Evolutionary conservation across 2,329 filamentous ascomycete species (phyloP), one percentile per base, ranked within the genome.

Genomic region (Zymoseptoria crescenta): DNA sequence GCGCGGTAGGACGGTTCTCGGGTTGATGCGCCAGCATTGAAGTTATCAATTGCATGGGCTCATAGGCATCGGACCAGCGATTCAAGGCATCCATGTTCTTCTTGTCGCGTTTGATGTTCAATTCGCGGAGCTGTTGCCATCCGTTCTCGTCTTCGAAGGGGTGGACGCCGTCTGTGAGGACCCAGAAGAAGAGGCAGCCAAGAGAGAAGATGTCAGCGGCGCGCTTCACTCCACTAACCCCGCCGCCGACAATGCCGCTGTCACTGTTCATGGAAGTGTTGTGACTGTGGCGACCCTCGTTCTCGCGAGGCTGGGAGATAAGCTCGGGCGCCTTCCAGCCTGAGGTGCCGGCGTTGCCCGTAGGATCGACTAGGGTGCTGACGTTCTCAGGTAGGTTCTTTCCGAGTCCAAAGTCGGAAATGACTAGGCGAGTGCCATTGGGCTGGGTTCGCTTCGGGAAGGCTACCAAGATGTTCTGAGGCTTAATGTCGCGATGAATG

Each of bases 131-230:
- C 57, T 77, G 86, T 84, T 96, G 95, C 79, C 94, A 97, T 54
- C 91, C 86, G 70, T 94, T 91, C 58, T 94, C 92, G 63, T 91
- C 92, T 71, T 96, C 93, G 69, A 95, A 99, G 0, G 94, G 94
- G 73, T 99, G 94, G 1, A 83, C 84, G 16, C 94, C 94, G 62
- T 91, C 89, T 1, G 93, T 96, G 60, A 99, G 81, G n/a, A 97
- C 92, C 73, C 96, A 99, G 77, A 92, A 97, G 79, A 96, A 99
- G n/a, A 99, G 91, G 56, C 96, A 87, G 1, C 94, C 94, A 41
- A 99, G 82, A 0, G 92, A 96, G 77, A 99, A 99, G 27, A 99
- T 96, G 71, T 99, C 94, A 62, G 97, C 96, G 8, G 94, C 90
- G 52, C 94, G 87, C 52, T 96, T 99, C 6, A 95, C 93, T 55